A percentile compares a stretch with the other conserved stretches of the same genome.
These are phyloP conservation scores for Tolypocladium amazonense DNA, from an alignment of 2,329 filamentous ascomycete genomes.

Conservation along the genomic window DNA sequence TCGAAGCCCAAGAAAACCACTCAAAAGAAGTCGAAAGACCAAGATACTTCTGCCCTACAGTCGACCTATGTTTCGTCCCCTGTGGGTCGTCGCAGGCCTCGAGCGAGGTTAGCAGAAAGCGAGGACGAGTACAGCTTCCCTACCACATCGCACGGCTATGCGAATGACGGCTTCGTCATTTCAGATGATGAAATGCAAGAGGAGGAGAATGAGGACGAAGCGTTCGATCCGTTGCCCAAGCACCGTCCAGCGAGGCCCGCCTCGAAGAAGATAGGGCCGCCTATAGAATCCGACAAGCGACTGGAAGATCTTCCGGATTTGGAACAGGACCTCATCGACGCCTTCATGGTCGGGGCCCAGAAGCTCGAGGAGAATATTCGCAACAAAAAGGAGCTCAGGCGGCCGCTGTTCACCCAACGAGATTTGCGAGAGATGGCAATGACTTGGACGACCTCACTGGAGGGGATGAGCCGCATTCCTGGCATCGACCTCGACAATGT, in stretches of 20 bases:
- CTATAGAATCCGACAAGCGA: constrained; percentile 46
- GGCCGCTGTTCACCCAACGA: constrained; percentile 55
- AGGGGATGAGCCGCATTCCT: constrained; percentile 52
- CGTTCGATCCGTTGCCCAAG: constrained; percentile 33
- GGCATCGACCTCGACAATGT: constrained; percentile 56
- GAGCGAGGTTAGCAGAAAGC: constrained; percentile 12
- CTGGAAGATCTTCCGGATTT: constrained; percentile 44
- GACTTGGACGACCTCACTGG: constrained; percentile 49
- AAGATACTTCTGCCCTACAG: constrained; percentile 28
- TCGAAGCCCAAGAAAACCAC: constrained; percentile 22
- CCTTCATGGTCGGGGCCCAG: constrained; percentile 55
- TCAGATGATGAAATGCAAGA: constrained; percentile 23
- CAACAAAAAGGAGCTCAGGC: constrained; percentile 44
- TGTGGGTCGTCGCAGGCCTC: constrained; percentile 23
- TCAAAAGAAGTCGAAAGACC: constrained; percentile 23
- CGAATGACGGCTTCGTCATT: constrained; percentile 38
- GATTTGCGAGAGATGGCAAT: constrained; percentile 66
- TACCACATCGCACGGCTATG: constrained; percentile 35
- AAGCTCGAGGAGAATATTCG: constrained; percentile 49
- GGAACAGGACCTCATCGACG: constrained; percentile 51
- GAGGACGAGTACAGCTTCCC: constrained; percentile 27
- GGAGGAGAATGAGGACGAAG: constrained; percentile 29
- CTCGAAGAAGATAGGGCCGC: constrained; percentile 30
- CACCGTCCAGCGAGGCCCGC: constrained; percentile 26
- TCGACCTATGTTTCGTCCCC: constrained; percentile 44